These are phyloP conservation scores for Wickerhamomyces ciferrii DNA, from an alignment of 805 yeast genomes.

Conservation along the genomic window DNA sequence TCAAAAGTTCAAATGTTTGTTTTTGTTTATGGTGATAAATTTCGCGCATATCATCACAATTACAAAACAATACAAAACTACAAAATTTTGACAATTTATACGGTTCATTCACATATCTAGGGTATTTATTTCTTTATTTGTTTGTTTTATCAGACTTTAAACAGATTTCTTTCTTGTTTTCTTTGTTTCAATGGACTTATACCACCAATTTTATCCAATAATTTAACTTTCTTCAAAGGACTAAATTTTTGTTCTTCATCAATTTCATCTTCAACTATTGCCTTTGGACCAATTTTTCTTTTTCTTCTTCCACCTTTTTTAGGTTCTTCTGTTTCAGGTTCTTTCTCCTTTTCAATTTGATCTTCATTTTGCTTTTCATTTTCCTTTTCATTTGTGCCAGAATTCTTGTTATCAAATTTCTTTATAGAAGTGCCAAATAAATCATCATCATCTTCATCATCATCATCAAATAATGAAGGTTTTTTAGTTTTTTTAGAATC, in stretches of 20 bases:
- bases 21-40: too few relatives aligned
- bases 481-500: constrained; percentile 9
- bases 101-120: too few relatives aligned
- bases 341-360: constrained; percentile 4
- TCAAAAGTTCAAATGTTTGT: too few relatives aligned
- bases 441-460: constrained; percentile 24
- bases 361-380: constrained; percentile 1
- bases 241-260: constrained; percentile 8
- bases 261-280: constrained; percentile 15
- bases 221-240: constrained; percentile 20
- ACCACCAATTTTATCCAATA: constrained; percentile 19
- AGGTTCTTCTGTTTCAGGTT: neutral
- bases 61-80: too few relatives aligned
- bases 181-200: constrained; percentile 23
- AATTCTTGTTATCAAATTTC: constrained; percentile 6
- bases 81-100: too few relatives aligned
- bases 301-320: constrained; percentile 8
- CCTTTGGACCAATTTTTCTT: constrained; percentile 15
- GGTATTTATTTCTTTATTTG: neutral
- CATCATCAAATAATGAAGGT: constrained; percentile 21
- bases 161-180: constrained; percentile 19
- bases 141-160: constrained; percentile 11
- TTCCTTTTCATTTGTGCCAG: constrained; percentile 11
- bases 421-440: constrained; percentile 13
- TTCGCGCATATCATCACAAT: too few relatives aligned